Conservation (phyloP, 805 yeast genomes). For the Candida chilensis region DNA sequence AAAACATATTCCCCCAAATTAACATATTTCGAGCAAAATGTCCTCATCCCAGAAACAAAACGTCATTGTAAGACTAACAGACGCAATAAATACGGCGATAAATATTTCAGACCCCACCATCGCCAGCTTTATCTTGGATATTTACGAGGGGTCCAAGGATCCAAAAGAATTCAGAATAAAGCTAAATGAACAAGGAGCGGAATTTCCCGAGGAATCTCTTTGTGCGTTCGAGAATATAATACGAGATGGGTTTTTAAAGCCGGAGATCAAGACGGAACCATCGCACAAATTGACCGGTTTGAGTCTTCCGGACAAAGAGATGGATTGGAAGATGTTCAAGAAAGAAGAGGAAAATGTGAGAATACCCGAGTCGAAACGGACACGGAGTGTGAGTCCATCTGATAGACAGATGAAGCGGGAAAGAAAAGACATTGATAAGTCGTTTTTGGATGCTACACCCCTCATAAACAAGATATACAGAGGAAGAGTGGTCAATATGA, state of each 20-base stretch:
- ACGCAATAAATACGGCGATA: no score
- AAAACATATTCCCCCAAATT: no score
- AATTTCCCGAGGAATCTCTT: conserved; percentile 15
- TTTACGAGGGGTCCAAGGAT: conserved; percentile 19
- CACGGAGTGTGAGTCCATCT: neutral
- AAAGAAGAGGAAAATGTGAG: neutral
- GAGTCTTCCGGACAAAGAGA: neutral
- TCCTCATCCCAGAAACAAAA: no score
- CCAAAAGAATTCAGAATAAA: conserved; percentile 21
- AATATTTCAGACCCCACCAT: no score
- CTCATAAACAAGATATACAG: conserved; percentile 38
- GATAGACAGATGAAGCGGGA: neutral
- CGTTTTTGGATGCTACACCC: conserved; percentile 11
- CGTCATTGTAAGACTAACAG: neutral
- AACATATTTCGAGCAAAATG: no score
- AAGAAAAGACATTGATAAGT: neutral
- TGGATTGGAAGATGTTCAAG: neutral
- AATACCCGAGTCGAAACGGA: neutral
- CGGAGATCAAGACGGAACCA: conserved; percentile 1
- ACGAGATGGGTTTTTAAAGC: neutral
- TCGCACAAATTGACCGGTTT: neutral
- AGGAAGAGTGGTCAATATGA: conserved; percentile 54
- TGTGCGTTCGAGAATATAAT: conserved; percentile 7
- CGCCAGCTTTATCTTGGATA: conserved; percentile 34
- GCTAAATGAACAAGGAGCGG: conserved; percentile 34